A percentile compares a stretch with the other conserved stretches of the same genome.
Conservation (phyloP, 2,329 filamentous ascomycete species). For the Alternaria gansuensis region DNA sequence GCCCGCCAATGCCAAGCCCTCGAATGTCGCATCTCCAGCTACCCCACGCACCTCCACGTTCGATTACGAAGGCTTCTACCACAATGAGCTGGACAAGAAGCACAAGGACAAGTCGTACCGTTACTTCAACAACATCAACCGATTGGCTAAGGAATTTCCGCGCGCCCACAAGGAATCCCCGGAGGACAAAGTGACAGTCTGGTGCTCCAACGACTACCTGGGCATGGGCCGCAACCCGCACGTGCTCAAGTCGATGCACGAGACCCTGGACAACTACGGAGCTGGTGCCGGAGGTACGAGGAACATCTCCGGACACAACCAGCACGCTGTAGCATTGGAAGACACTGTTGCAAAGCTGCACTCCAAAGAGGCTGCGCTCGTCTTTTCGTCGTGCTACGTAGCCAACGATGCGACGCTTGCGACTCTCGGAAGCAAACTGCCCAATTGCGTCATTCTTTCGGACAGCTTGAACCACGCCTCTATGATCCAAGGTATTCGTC, state of each 20-base stretch:
- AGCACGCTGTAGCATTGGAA: constrained; percentile 88
- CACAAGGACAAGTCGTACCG: constrained; percentile 99
- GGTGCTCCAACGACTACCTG: constrained; percentile 99
- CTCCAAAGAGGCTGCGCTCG: constrained; percentile 87
- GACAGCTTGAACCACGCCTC: constrained; percentile 98
- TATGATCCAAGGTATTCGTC: constrained; percentile 99
- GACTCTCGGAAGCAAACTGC: constrained; percentile 95
- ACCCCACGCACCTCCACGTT: constrained; percentile 69
- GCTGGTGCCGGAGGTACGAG: constrained; percentile 94
- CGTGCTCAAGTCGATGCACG: constrained; percentile 90
- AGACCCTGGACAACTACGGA: constrained; percentile 92
- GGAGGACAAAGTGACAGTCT: constrained; percentile 91
- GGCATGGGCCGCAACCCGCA: constrained; percentile 94
- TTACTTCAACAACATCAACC: constrained; percentile 99
- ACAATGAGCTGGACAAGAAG: constrained; percentile 92
- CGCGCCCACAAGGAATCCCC: constrained; percentile 86
- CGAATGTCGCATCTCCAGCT: constrained; percentile 56
- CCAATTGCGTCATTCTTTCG: constrained; percentile 96
- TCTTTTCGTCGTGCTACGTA: constrained; percentile 98
- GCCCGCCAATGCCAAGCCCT: constrained; percentile 31
- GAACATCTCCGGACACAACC: constrained; percentile 98
- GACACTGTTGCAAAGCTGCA: constrained; percentile 84
- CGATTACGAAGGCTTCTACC: constrained; percentile 91
- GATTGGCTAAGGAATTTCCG: constrained; percentile 93
- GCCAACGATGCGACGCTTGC: constrained; percentile 97